phyloP scores from a whole-genome alignment of 2,329 filamentous ascomycete species.

The Neonectria ditissima region DNA sequence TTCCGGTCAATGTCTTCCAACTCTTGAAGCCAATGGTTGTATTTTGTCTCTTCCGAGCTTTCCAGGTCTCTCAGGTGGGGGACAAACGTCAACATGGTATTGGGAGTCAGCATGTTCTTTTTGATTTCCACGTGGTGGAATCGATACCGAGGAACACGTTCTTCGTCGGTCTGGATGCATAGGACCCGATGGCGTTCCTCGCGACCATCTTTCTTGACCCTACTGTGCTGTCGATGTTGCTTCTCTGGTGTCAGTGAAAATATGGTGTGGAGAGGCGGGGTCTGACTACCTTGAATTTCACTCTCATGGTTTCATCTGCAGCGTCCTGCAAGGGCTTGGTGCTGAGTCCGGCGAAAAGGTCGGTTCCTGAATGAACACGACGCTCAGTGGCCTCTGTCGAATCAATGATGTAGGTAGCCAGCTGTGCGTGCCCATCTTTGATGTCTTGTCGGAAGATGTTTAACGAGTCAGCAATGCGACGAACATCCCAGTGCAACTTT shows the following conservation, averaged over 20 bases:
- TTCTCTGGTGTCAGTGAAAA: conserved; percentile 33
- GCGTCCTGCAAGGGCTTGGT: conserved; percentile 51
- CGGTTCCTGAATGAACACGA: conserved; percentile 56
- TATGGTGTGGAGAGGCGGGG: background rate
- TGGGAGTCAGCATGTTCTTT: conserved; percentile 70
- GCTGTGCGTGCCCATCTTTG: conserved; percentile 57
- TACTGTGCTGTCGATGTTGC: conserved; percentile 55
- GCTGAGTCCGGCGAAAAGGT: conserved; percentile 62
- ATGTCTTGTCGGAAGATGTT: conserved; percentile 57
- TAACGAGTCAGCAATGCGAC: conserved; percentile 57
- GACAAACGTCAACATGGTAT: conserved; percentile 70
- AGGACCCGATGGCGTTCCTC: conserved; percentile 56
- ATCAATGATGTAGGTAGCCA: conserved; percentile 59
- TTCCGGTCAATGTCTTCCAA: conserved; percentile 68
- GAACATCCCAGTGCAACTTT: conserved; percentile 55
- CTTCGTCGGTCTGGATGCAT: conserved; percentile 62
- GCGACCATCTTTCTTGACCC: conserved; percentile 58
- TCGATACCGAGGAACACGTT: conserved; percentile 67
- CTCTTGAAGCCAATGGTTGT: conserved; percentile 68
- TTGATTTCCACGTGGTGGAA: conserved; percentile 71
- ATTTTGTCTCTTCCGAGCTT: conserved; percentile 66
- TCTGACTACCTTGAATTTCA: conserved; percentile 62
- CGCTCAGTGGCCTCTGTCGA: conserved; percentile 56
- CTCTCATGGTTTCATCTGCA: conserved; percentile 57
- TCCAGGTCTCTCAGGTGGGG: conserved; percentile 69